Base-by-base conservation (phyloP, 2,329 filamentous ascomycete genomes). In the Fusarium transvaalense region DNA sequence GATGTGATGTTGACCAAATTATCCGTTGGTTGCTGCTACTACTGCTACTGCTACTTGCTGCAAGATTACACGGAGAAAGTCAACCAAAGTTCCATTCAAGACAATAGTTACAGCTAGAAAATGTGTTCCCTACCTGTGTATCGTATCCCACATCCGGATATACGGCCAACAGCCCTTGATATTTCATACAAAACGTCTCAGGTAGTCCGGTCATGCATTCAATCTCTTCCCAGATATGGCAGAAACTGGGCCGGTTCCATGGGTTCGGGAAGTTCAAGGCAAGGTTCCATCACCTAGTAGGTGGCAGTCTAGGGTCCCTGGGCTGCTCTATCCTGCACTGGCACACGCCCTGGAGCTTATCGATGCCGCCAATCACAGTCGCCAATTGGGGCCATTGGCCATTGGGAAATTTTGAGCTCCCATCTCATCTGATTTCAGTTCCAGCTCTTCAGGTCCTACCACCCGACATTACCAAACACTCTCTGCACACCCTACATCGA, bases 321-420 rank as follows among this genome's bases (percentile, higher is more conserved):
- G 23, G 23, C 23, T 25, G 23, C 23, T 25, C 23, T 25, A 25
- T 25, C 6, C 23, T 19, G 21, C 46, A 50, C 32, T 50, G 46
- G 23, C 46, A 39, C 32, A 35, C 37, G 47, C 32, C 23, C 61
- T 48, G 43, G 38, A 64, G 60, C 48, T 56, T 35, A 38, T 41
- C 42, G 23, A 23, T 46, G 64, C 63, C 59, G 68, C 71, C 54
- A 51, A 68, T 70, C 60, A 70, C 41, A 64, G 19, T 45, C 35
- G 43, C 52, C 66, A 73, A 74, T 71, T 72, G 70, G 56, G 17
- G 9, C 34, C 34, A 64, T 67, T 17, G 12, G 23, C 10, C 34
- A 17, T 42, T 32, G 34, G 62, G 67, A 71, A 74, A 72, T 73
- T 74, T 75, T 55, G 55, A 74, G 69, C 63, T 73, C 37, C 23